Evolutionary conservation across 805 yeast genomes (phyloP).

Genomic region (Candida qinlingensis): DNA sequence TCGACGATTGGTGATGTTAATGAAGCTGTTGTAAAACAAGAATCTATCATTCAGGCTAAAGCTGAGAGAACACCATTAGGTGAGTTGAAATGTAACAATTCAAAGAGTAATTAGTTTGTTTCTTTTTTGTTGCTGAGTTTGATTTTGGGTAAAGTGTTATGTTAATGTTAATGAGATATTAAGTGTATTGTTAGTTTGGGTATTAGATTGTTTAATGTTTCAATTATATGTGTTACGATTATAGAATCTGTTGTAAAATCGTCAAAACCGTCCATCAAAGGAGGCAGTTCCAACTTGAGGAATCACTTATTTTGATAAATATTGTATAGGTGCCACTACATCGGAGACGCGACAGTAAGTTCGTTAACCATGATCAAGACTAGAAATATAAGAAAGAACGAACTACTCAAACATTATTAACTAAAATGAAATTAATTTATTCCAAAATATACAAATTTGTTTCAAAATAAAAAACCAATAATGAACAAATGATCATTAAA

Average conservation of each 20-base stretch:
- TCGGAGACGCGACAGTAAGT: too few relatives aligned
- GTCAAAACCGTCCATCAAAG: too few relatives aligned
- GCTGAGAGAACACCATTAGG: constrained; percentile 2
- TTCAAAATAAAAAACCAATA: background rate
- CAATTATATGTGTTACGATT: background rate
- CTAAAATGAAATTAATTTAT: constrained; percentile 2
- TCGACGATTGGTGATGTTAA: background rate
- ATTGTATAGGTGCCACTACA: too few relatives aligned
- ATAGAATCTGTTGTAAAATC: too few relatives aligned
- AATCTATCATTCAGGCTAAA: background rate
- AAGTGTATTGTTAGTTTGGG: too few relatives aligned
- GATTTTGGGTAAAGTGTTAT: background rate
- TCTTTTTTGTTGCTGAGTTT: background rate
- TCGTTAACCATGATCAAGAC: too few relatives aligned
- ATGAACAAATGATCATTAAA: background rate
- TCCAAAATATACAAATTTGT: background rate
- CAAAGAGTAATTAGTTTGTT: background rate
- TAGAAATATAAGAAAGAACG: too few relatives aligned
- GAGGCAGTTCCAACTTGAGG: too few relatives aligned
- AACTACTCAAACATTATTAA: background rate
- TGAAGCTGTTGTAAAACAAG: background rate
- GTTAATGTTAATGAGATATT: too few relatives aligned
- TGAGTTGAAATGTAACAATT: constrained; percentile 1
- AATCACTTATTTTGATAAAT: too few relatives aligned
- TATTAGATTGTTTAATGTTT: background rate